Conservation (phyloP, 306 rosid genomes). For the Pyrus betulifolia region DNA sequence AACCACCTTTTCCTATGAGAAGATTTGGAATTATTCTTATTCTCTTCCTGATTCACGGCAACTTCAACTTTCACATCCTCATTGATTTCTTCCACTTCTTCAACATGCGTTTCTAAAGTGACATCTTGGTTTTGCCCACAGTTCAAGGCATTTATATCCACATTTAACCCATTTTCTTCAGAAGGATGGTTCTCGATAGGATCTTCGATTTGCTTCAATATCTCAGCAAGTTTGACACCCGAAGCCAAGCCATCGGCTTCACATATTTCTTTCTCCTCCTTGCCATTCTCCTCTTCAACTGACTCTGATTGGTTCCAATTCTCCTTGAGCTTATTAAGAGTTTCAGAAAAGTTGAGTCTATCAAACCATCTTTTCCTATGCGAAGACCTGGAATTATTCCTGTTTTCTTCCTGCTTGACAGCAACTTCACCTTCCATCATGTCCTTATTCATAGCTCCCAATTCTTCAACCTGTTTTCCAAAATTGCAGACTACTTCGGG, state of each 20-base stretch:
- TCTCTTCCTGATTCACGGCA: slow-evolving; percentile 26
- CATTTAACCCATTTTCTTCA: slow-evolving; percentile 16
- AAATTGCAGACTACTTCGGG: slow-evolving; percentile 26
- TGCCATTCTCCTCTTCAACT: slow-evolving; percentile 29
- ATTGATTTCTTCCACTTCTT: slow-evolving; percentile 28
- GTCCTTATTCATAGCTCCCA: slow-evolving; percentile 17
- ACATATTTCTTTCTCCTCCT: slow-evolving; percentile 27
- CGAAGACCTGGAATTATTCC: slow-evolving; percentile 25
- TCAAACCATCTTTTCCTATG: slow-evolving; percentile 32
- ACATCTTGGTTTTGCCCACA: slow-evolving; percentile 28
- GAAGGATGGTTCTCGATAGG: slow-evolving; percentile 14
- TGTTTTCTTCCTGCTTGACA: slow-evolving; percentile 27
- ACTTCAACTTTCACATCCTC: slow-evolving; percentile 26
- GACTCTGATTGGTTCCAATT: slow-evolving; percentile 23
- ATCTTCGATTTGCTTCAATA: slow-evolving; percentile 29
- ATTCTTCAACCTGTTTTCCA: slow-evolving; percentile 34
- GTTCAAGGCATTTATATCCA: slow-evolving; percentile 20
- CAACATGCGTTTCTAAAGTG: slow-evolving; percentile 23
- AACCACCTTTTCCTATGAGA: slow-evolving; percentile 33
- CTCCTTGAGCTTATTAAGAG: slow-evolving; percentile 32
- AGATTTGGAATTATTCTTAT: slow-evolving; percentile 22
- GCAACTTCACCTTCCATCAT: slow-evolving; percentile 31
- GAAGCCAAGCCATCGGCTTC: slow-evolving; percentile 34
- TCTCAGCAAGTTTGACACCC: slow-evolving; percentile 29
- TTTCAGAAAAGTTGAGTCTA: slow-evolving; percentile 33